Evolutionary conservation across 2,329 filamentous ascomycete species (phyloP).

Genomic region (Phaeosphaeria sp.): DNA sequence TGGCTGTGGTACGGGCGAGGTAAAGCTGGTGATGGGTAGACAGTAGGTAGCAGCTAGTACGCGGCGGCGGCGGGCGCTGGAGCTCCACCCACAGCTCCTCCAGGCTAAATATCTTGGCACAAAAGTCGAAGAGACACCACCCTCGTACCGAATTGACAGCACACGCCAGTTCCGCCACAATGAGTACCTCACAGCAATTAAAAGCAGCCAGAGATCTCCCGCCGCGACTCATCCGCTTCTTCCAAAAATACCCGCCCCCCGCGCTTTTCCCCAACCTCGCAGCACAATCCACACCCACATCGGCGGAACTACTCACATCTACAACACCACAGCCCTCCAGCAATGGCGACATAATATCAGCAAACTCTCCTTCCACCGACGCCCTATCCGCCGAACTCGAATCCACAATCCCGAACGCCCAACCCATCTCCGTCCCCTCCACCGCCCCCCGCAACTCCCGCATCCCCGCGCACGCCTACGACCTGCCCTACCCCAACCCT

Average conservation of each 20-base stretch:
- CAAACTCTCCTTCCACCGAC: constrained; percentile 49
- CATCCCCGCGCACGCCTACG: constrained; percentile 28
- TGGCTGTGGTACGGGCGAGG: constrained; percentile 5
- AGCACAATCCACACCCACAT: background rate
- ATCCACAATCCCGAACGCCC: constrained; percentile 19
- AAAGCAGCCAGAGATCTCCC: constrained; percentile 76
- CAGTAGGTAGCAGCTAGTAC: constrained; percentile 28
- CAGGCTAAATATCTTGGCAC: constrained; percentile 17
- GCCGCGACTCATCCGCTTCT: constrained; percentile 80
- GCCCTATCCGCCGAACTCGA: constrained; percentile 43
- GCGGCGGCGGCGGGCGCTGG: constrained; percentile 24
- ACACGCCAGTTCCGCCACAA: constrained; percentile 8
- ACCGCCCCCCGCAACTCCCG: constrained; percentile 18
- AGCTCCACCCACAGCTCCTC: constrained; percentile 5
- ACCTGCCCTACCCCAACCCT: constrained; percentile 71
- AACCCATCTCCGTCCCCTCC: constrained; percentile 25
- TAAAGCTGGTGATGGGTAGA: background rate
- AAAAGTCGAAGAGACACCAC: constrained; percentile 16
- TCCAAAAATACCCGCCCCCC: constrained; percentile 84
- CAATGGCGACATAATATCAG: constrained; percentile 30
- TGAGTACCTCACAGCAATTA: constrained; percentile 47
- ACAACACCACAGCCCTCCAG: constrained; percentile 17
- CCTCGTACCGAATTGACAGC: no score
- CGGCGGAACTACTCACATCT: background rate
- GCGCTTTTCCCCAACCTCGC: constrained; percentile 50